phyloP scores from a whole-genome alignment of 768 basidiomycete genomes.

The Dioszegia aurantiaca region DNA sequence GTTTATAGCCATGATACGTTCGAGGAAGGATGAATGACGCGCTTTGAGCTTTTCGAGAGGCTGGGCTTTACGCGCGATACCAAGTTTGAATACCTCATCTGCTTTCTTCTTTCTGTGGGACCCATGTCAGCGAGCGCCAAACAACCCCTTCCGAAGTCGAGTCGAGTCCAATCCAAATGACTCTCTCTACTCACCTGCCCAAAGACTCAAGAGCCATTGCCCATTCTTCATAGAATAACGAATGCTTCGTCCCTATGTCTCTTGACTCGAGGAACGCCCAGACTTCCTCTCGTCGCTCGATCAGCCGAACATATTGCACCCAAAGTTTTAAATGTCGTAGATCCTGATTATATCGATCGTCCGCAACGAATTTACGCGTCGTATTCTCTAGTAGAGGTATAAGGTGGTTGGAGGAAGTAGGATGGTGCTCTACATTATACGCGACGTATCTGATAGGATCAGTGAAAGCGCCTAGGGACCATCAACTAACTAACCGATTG shows the following conservation, averaged over 20 bases:
- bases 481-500: slow-evolving; percentile 61
- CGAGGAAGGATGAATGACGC: slow-evolving; percentile 74
- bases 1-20: slow-evolving; percentile 57
- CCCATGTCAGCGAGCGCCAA: no score
- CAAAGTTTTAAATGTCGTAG: slow-evolving; percentile 87
- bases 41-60: slow-evolving; percentile 81
- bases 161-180: no score
- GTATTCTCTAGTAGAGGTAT: slow-evolving; percentile 78
- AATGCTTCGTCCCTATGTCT: slow-evolving; percentile 78
- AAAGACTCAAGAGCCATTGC: slow-evolving; percentile 71
- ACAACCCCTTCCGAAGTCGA: no score
- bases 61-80: slow-evolving; percentile 74
- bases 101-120: slow-evolving; percentile 76
- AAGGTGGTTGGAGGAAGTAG: slow-evolving; percentile 69
- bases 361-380: slow-evolving; percentile 74
- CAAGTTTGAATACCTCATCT: slow-evolving; percentile 73
- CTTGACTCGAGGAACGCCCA: slow-evolving; percentile 86
- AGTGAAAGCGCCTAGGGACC: neutral
- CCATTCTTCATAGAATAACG: slow-evolving; percentile 86
- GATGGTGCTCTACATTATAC: slow-evolving; percentile 84
- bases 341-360: slow-evolving; percentile 75
- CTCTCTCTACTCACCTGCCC: slow-evolving; percentile 63
- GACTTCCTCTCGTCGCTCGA: slow-evolving; percentile 70
- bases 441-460: slow-evolving; percentile 61
- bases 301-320: slow-evolving; percentile 77